These are phyloP conservation scores for Aotearoamyces nothofagi DNA, from an alignment of 2,329 filamentous ascomycete genomes.

Conservation along the genomic window DNA sequence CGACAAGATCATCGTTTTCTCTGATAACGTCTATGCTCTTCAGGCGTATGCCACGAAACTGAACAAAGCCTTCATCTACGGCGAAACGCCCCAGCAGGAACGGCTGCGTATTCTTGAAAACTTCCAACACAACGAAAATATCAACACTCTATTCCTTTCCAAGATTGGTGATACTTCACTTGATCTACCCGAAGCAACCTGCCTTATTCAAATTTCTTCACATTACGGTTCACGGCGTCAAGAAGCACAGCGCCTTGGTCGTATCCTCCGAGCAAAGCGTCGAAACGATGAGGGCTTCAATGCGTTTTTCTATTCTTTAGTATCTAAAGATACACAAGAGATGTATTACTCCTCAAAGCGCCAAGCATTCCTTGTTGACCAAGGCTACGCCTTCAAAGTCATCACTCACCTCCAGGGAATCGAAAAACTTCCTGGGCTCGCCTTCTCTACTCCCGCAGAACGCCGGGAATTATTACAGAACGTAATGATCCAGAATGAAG, in stretches of 20 bases:
- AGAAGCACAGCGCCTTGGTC: constrained; percentile 83
- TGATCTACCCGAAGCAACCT: constrained; percentile 90
- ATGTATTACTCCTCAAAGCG: constrained; percentile 97
- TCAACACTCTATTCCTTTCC: constrained; percentile 89
- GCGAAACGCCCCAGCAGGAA: constrained; percentile 73
- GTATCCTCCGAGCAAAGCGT: constrained; percentile 87
- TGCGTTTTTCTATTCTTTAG: constrained; percentile 95
- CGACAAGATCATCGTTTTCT: constrained; percentile 97
- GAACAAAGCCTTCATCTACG: constrained; percentile 80
- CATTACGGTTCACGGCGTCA: constrained; percentile 95
- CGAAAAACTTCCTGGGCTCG: constrained; percentile 65
- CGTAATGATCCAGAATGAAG: constrained; percentile 77
- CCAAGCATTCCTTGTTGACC: constrained; percentile 92
- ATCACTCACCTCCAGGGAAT: constrained; percentile 92
- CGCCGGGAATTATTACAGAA: constrained; percentile 77
- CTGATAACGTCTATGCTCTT: constrained; percentile 89
- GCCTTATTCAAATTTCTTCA: constrained; percentile 91
- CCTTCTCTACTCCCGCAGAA: constrained; percentile 65
- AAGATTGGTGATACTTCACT: constrained; percentile 99
- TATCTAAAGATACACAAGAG: constrained; percentile 93
- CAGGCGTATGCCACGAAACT: constrained; percentile 74
- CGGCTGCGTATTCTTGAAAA: constrained; percentile 80
- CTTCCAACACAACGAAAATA: constrained; percentile 80
- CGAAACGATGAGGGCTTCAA: constrained; percentile 98
- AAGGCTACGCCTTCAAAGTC: constrained; percentile 97